Percentiles rank a stretch among this genome's conserved stretches.
These are phyloP conservation scores for Lyophyllum atratum DNA, from an alignment of 768 basidiomycete genomes.

Conservation along the genomic window DNA sequence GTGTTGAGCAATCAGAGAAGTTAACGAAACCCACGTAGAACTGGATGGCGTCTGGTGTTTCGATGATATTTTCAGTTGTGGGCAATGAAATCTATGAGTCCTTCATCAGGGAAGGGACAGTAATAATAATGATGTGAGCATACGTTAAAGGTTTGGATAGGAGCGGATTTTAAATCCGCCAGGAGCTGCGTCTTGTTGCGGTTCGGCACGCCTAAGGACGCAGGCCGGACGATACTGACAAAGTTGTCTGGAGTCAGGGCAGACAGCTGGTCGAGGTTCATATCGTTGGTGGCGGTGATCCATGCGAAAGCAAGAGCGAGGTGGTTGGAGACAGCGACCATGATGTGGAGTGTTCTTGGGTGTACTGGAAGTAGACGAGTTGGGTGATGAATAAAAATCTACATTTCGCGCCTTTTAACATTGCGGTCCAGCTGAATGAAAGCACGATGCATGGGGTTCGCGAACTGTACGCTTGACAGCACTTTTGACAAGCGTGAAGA, in stretches of 20 bases:
- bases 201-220: conserved; percentile 1
- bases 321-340: conserved; percentile 16
- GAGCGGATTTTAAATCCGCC: conserved; percentile 2
- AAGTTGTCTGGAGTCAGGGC: conserved; percentile 14
- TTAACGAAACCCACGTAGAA: conserved; percentile 12
- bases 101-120: not conserved
- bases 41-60: conserved; percentile 7
- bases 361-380: not conserved
- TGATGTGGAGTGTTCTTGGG: not conserved
- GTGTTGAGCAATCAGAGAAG: not conserved
- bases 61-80: conserved; percentile 9
- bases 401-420: not conserved
- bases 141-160: conserved; percentile 13
- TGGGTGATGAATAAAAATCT: not conserved
- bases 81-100: conserved; percentile 8
- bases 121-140: not conserved
- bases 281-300: conserved; percentile 11
- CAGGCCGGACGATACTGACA: conserved; percentile 10
- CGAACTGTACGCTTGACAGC: too few species aligned
- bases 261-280: conserved; percentile 6
- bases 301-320: conserved; percentile 14
- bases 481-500: not conserved
- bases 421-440: too few species aligned
- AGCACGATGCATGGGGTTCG: too few species aligned
- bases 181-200: conserved; percentile 11